phyloP scores from a whole-genome alignment of 257 asterid genomes.

The Handroanthus guayacan region DNA sequence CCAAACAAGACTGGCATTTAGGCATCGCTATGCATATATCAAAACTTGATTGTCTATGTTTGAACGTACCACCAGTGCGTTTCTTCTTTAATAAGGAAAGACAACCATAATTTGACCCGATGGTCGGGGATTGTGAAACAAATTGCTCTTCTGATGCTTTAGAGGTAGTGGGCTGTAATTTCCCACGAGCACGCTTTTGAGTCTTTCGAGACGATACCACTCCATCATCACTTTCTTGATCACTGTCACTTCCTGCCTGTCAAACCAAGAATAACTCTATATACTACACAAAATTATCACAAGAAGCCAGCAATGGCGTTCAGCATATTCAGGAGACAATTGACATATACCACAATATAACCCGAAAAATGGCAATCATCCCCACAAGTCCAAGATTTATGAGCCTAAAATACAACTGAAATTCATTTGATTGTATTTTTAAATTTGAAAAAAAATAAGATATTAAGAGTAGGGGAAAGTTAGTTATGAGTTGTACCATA shows the following conservation, averaged over 20 bases:
- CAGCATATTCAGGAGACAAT: slow-evolving; percentile 10
- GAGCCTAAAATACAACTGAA: slow-evolving; percentile 2
- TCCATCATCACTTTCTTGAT: slow-evolving; percentile 87
- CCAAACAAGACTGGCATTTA: slow-evolving; percentile 16
- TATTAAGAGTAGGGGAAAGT: background rate
- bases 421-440: background rate
- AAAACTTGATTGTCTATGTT: slow-evolving; percentile 23
- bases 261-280: slow-evolving; percentile 40
- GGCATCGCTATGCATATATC: slow-evolving; percentile 21
- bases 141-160: slow-evolving; percentile 57
- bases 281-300: slow-evolving; percentile 35
- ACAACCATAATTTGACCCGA: slow-evolving; percentile 61
- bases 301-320: slow-evolving; percentile 28
- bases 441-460: background rate
- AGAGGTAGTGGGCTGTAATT: slow-evolving; percentile 61
- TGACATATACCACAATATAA: slow-evolving; percentile 39
- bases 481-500: background rate
- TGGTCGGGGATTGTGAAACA: slow-evolving; percentile 53
- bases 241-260: slow-evolving; percentile 91
- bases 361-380: slow-evolving; percentile 20
- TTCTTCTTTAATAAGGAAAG: slow-evolving; percentile 75
- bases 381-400: slow-evolving; percentile 25
- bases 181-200: slow-evolving; percentile 78
- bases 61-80: slow-evolving; percentile 81
- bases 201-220: slow-evolving; percentile 78